Percentiles rank a stretch among this genome's conserved stretches.
These are phyloP conservation scores for Syzygium syzygioides DNA, from an alignment of 441 rosid species.

Conservation along the genomic window DNA sequence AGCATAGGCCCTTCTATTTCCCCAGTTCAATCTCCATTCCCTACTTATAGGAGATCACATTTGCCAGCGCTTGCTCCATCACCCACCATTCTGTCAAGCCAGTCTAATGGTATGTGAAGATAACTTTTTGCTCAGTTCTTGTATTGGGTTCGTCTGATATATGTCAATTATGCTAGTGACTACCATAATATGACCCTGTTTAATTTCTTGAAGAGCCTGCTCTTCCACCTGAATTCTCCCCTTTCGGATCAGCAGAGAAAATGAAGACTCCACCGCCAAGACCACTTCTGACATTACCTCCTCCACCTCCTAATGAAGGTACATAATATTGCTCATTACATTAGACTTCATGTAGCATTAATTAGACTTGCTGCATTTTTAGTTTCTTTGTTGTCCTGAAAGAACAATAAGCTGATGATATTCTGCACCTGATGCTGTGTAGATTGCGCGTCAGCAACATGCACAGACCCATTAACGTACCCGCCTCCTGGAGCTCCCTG, in stretches of 20 bases:
- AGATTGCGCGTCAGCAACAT: slow-evolving; percentile 44
- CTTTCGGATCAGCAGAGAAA: slow-evolving; percentile 27
- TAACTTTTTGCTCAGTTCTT: not conserved
- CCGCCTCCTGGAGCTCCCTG: slow-evolving; percentile 54
- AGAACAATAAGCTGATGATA: not conserved
- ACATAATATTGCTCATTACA: not conserved
- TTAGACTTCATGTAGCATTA: not conserved
- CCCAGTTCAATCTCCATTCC: slow-evolving; percentile 23
- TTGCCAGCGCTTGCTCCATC: slow-evolving; percentile 27
- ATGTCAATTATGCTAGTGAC: not conserved
- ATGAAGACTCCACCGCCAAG: slow-evolving; percentile 34
- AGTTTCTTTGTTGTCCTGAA: not conserved
- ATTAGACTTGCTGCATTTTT: not conserved
- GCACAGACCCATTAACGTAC: slow-evolving; percentile 50
- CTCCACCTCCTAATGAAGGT: slow-evolving; percentile 67
- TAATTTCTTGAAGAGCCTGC: slow-evolving; percentile 17
- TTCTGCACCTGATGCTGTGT: slow-evolving; percentile 5
- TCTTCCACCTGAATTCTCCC: slow-evolving; percentile 41
- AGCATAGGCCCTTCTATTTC: slow-evolving; percentile 26
- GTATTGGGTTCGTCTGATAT: slow-evolving; percentile 1
- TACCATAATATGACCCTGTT: not conserved
- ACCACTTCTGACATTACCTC: slow-evolving; percentile 36
- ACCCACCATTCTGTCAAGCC: slow-evolving; percentile 9
- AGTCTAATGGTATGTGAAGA: slow-evolving; percentile 24
- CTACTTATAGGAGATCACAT: slow-evolving; percentile 21